phyloP scores from a whole-genome alignment of 2,329 filamentous ascomycete species.

The Aspergillus quadricinctus region DNA sequence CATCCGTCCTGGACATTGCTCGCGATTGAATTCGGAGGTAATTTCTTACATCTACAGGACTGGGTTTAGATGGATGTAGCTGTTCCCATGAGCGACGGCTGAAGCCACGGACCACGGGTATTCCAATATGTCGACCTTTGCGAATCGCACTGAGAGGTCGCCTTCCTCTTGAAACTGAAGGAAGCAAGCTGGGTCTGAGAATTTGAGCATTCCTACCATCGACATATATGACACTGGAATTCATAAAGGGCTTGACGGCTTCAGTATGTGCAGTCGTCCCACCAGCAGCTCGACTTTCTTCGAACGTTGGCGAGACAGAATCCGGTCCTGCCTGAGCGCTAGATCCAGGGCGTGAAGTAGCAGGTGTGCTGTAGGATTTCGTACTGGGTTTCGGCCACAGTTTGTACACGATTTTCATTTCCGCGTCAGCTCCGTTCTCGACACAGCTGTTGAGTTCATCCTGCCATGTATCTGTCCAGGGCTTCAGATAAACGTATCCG shows the following conservation, averaged over 20 bases:
- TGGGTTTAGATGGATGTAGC: constrained; percentile 55
- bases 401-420: constrained; percentile 82
- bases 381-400: constrained; percentile 66
- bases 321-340: constrained; percentile 10
- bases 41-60: constrained; percentile 38
- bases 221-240: constrained; percentile 82
- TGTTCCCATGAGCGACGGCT: constrained; percentile 72
- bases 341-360: constrained; percentile 19
- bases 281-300: constrained; percentile 41
- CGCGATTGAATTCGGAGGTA: constrained; percentile 39
- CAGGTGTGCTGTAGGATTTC: constrained; percentile 31
- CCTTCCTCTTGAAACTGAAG: constrained; percentile 79
- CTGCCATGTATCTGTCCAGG: constrained; percentile 88
- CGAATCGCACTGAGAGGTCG: constrained; percentile 78
- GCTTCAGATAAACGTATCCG: constrained; percentile 81
- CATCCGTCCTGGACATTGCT: constrained; percentile 19
- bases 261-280: constrained; percentile 39
- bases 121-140: constrained; percentile 75
- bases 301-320: constrained; percentile 15
- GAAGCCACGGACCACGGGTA: constrained; percentile 87
- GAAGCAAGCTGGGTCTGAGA: constrained; percentile 76
- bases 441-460: constrained; percentile 88
- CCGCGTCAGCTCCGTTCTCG: constrained; percentile 81
- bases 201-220: constrained; percentile 74
- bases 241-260: constrained; percentile 59